These are phyloP conservation scores for Pseudonitzschia pungens DNA, from an alignment of 108 stramenopile genomes.

Conservation along the genomic window DNA sequence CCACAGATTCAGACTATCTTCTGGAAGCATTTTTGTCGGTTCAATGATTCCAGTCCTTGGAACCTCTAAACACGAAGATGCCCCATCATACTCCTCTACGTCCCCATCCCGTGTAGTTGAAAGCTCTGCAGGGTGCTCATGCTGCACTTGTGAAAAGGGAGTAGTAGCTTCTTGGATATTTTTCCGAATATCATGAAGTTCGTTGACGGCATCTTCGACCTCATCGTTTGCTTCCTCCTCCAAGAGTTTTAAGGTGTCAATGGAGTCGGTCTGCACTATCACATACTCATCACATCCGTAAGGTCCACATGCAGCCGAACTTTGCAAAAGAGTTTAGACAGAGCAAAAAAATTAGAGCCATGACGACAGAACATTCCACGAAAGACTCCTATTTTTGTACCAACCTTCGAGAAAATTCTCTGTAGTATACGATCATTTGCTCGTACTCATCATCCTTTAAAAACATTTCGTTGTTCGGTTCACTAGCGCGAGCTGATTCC, in stretches of 20 bases:
- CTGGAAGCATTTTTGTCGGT: not conserved
- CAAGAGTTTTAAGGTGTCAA: constrained; percentile 49
- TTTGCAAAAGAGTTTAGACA: constrained; percentile 27
- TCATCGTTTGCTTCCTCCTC: constrained; percentile 60
- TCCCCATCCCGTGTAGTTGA: too few relatives aligned
- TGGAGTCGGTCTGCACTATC: constrained; percentile 48
- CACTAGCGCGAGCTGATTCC: not conserved
- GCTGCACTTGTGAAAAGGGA: not conserved
- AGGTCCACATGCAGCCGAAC: constrained; percentile 74
- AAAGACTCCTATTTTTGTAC: not conserved
- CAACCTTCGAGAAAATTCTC: constrained; percentile 35
- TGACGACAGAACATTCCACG: not conserved
- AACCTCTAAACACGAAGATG: not conserved
- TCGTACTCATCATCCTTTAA: constrained; percentile 21
- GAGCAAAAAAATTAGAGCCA: not conserved
- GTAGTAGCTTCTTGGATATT: not conserved
- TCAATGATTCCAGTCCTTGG: not conserved
- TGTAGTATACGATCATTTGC: constrained; percentile 18
- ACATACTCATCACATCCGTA: constrained; percentile 69
- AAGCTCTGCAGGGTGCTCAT: not conserved
- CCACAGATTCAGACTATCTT: not conserved
- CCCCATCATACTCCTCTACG: not conserved
- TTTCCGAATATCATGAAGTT: constrained; percentile 41
- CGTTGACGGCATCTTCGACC: constrained; percentile 53
- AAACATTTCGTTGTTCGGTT: constrained; percentile 29